Percentiles rank a stretch among this genome's conserved stretches.
phyloP scores from a whole-genome alignment of 495 filamentous ascomycete genomes.

The Lophium mytilinum region DNA sequence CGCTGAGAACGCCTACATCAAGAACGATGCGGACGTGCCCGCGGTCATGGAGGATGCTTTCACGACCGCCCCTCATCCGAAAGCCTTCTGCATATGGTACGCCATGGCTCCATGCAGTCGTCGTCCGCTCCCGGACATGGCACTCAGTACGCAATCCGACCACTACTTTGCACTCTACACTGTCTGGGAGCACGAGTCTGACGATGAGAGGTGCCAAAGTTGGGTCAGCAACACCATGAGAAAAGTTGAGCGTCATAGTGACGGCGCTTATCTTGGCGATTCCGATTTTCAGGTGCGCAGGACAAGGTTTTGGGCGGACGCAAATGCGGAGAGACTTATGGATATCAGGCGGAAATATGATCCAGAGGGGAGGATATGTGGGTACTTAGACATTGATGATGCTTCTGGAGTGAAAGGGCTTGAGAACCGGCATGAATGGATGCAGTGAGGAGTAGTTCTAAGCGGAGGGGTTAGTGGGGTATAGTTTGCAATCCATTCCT shows the following conservation, averaged over 20 bases:
- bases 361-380: neutral
- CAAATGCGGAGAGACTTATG: constrained; percentile 30
- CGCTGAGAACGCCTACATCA: constrained; percentile 44
- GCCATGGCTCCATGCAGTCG: constrained; percentile 41
- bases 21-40: constrained; percentile 37
- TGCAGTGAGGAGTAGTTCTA: no score
- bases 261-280: constrained; percentile 47
- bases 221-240: constrained; percentile 40
- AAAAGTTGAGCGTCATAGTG: constrained; percentile 30
- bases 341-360: constrained; percentile 39
- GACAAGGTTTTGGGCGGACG: constrained; percentile 41
- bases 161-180: constrained; percentile 49
- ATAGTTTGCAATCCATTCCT: no score
- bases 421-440: neutral
- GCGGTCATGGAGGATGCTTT: constrained; percentile 39
- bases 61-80: constrained; percentile 35
- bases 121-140: constrained; percentile 40
- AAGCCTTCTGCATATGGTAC: constrained; percentile 42
- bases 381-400: neutral
- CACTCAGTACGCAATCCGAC: constrained; percentile 43
- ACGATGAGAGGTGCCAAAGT: constrained; percentile 34
- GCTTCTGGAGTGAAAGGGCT: neutral
- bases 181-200: constrained; percentile 41
- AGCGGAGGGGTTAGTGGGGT: no score
- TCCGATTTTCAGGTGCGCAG: constrained; percentile 41